A percentile compares a stretch with the other conserved stretches of the same genome.
Conservation (phyloP, 2,329 filamentous ascomycete species). For the Colletotrichum siamense region DNA sequence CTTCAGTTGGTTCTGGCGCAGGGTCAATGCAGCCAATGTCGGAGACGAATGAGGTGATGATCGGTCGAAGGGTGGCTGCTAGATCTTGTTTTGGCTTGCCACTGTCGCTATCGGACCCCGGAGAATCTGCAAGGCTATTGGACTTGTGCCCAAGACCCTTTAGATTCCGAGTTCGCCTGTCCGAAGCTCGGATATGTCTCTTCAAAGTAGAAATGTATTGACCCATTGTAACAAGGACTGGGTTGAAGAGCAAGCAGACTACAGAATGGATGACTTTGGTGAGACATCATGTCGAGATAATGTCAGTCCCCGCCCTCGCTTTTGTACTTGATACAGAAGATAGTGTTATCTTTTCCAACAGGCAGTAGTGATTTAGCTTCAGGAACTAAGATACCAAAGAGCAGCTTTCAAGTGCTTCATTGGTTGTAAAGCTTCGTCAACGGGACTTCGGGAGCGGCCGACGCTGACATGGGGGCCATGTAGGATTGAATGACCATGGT, state of each 20-base stretch:
- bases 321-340: neutral
- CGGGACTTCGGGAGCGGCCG: neutral
- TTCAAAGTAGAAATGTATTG: neutral
- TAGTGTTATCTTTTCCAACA: neutral
- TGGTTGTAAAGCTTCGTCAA: neutral
- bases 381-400: neutral
- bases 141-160: neutral
- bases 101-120: neutral
- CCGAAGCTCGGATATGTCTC: neutral
- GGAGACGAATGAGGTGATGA: neutral
- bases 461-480: neutral
- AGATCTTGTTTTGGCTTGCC: neutral
- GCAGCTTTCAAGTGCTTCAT: neutral
- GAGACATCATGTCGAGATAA: neutral
- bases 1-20: neutral
- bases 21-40: neutral
- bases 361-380: neutral
- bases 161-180: neutral
- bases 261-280: neutral
- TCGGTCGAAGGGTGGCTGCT: neutral
- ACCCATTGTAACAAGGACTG: neutral
- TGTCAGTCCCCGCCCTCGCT: neutral
- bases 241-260: rapidly evolving
- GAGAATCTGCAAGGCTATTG: neutral
- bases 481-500: neutral